These are phyloP conservation scores for Garcia nutans DNA, from an alignment of 345 rosid species.

Conservation along the genomic window DNA sequence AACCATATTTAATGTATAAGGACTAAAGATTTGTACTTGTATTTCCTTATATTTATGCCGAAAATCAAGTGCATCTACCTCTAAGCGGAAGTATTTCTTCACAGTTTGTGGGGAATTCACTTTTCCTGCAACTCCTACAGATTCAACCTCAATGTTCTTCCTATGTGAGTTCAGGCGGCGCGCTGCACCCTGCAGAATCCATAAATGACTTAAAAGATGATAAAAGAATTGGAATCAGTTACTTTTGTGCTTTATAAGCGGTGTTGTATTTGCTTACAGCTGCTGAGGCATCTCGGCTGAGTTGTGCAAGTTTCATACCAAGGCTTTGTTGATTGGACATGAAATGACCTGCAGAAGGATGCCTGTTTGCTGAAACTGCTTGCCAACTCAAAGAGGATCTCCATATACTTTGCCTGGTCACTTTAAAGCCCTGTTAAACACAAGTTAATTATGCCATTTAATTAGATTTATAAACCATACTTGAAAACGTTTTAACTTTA, in stretches of 20 bases:
- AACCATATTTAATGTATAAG: background rate
- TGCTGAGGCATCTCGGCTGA: conserved; percentile 26
- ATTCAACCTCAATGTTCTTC: conserved; percentile 28
- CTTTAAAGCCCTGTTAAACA: conserved; percentile 20
- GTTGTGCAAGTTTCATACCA: conserved; percentile 24
- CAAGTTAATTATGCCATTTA: background rate
- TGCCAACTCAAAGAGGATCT: conserved; percentile 19
- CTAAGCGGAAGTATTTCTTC: conserved; percentile 43
- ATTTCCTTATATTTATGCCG: background rate
- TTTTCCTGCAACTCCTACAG: conserved; percentile 42
- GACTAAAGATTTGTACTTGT: too few relatives aligned
- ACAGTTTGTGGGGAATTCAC: conserved; percentile 25
- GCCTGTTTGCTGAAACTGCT: conserved; percentile 13
- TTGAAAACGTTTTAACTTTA: background rate
- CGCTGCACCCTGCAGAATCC: conserved; percentile 13
- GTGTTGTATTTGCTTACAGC: background rate
- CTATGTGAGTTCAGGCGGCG: conserved; percentile 11
- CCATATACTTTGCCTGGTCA: conserved; percentile 19
- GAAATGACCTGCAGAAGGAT: conserved; percentile 16
- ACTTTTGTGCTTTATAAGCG: too few relatives aligned
- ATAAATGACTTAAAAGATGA: background rate
- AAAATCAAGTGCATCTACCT: conserved; percentile 26
- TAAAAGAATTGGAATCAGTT: background rate
- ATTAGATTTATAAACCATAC: background rate
- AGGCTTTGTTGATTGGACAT: conserved; percentile 29